phyloP scores from a whole-genome alignment of 2,329 filamentous ascomycete genomes.

The Cladophialophora bantiana region DNA sequence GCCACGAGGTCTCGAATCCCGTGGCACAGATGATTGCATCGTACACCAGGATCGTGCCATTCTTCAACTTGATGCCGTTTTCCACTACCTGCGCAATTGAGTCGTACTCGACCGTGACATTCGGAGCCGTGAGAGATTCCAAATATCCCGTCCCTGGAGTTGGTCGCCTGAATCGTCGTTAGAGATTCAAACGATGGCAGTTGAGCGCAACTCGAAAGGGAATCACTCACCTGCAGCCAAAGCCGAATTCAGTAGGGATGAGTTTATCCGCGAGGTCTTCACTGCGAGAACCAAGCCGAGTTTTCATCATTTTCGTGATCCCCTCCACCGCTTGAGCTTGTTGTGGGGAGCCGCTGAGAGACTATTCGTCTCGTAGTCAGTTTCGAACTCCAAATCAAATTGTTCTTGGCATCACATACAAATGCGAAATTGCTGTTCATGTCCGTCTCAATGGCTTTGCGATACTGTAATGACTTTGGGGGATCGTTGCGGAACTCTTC shows the following conservation, averaged over 20 bases:
- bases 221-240: constrained; percentile 44
- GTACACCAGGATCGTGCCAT: constrained; percentile 43
- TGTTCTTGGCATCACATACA: constrained; percentile 8
- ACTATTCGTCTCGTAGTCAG: constrained; percentile 26
- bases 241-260: constrained; percentile 46
- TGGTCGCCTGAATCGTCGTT: constrained; percentile 42
- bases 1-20: constrained; percentile 49
- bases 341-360: constrained; percentile 30
- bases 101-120: constrained; percentile 59
- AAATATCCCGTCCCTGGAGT: constrained; percentile 51
- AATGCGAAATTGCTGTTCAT: constrained; percentile 39
- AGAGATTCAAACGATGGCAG: constrained; percentile 46
- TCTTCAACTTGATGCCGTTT: constrained; percentile 46
- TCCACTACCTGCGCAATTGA: constrained; percentile 53
- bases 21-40: constrained; percentile 49
- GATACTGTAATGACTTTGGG: constrained; percentile 38
- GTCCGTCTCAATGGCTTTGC: constrained; percentile 43
- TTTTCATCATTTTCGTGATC: constrained; percentile 49
- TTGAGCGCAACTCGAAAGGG: constrained; percentile 34
- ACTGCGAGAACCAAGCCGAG: constrained; percentile 44
- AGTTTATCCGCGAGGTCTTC: constrained; percentile 8
- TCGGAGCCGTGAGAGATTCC: constrained; percentile 55
- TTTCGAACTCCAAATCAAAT: constrained; percentile 10
- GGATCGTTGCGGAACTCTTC: constrained; percentile 33
- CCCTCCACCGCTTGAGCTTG: constrained; percentile 43